phyloP scores from a whole-genome alignment of 2,329 filamentous ascomycete species.

The Fusarium sp. region DNA sequence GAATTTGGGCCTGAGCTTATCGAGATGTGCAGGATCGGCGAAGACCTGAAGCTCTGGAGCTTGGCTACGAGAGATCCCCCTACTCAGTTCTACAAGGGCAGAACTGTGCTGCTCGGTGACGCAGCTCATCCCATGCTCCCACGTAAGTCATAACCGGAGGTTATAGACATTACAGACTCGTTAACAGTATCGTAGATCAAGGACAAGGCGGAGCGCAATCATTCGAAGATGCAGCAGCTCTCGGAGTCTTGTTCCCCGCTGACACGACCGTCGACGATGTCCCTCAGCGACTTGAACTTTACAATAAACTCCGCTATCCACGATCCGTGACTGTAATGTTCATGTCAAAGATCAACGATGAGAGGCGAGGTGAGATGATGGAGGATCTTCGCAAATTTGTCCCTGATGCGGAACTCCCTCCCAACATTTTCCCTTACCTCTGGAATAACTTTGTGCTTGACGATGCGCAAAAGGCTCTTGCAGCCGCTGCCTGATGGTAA shows the following conservation, averaged over 20 bases:
- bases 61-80: constrained; percentile 1
- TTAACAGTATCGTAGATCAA: not conserved
- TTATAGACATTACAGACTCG: rapidly evolving
- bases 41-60: constrained; percentile 11
- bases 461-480: not conserved
- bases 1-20: not conserved
- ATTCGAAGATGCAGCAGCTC: constrained; percentile 13
- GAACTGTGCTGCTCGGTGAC: constrained; percentile 3
- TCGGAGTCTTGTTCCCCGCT: not conserved
- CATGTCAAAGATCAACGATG: constrained; percentile 2
- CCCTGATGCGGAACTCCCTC: not conserved
- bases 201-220: constrained; percentile 20
- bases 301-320: constrained; percentile 11
- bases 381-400: constrained; percentile 5
- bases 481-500: not conserved
- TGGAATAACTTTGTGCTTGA: not conserved
- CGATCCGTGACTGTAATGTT: not conserved
- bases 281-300: not conserved
- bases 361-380: constrained; percentile 4
- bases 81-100: constrained; percentile 1
- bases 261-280: not conserved
- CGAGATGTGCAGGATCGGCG: not conserved
- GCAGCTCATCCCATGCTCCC: constrained; percentile 25
- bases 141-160: not conserved
- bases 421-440: not conserved